Evolutionary conservation across 495 filamentous ascomycete species (phyloP).

Genomic region (Aspergillus campestris): DNA sequence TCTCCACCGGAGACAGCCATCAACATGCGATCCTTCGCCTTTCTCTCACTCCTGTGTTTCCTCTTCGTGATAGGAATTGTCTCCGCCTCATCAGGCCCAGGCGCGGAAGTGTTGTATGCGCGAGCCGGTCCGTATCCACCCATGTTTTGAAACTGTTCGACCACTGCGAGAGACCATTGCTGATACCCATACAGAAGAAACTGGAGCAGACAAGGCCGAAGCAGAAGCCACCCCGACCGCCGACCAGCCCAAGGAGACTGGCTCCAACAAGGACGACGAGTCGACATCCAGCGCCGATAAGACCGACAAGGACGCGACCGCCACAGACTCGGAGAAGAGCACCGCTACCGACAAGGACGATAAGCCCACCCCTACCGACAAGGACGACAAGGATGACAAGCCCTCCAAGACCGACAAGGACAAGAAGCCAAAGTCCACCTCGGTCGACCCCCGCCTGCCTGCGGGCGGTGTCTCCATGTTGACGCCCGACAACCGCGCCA

Average conservation of each 20-base stretch:
- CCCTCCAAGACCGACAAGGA: slow-evolving; percentile 26
- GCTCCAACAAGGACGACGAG: slow-evolving; percentile 10
- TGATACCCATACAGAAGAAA: slow-evolving; percentile 15
- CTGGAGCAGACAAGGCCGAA: no score
- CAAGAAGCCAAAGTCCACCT: slow-evolving; percentile 41
- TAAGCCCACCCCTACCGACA: slow-evolving; percentile 1
- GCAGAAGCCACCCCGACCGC: not conserved
- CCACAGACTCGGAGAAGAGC: slow-evolving; percentile 13
- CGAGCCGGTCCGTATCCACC: slow-evolving; percentile 22
- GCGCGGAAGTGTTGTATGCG: slow-evolving; percentile 18
- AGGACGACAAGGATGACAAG: slow-evolving; percentile 12
- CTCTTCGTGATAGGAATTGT: slow-evolving; percentile 40
- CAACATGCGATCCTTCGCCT: slow-evolving; percentile 27
- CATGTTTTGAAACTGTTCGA: not conserved
- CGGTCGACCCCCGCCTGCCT: slow-evolving; percentile 50
- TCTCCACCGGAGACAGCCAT: not conserved
- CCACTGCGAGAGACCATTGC: not conserved
- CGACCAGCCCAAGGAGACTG: slow-evolving; percentile 8
- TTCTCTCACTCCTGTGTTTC: slow-evolving; percentile 25
- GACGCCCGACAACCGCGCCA: slow-evolving; percentile 54
- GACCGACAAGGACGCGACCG: slow-evolving; percentile 11
- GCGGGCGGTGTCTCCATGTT: slow-evolving; percentile 77
- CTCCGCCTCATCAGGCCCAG: slow-evolving; percentile 41
- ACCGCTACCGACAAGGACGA: slow-evolving; percentile 13
- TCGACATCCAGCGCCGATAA: slow-evolving; percentile 5